Base-by-base conservation (phyloP, 1,139 yeast species). In the Yamadazyma oceani region DNA sequence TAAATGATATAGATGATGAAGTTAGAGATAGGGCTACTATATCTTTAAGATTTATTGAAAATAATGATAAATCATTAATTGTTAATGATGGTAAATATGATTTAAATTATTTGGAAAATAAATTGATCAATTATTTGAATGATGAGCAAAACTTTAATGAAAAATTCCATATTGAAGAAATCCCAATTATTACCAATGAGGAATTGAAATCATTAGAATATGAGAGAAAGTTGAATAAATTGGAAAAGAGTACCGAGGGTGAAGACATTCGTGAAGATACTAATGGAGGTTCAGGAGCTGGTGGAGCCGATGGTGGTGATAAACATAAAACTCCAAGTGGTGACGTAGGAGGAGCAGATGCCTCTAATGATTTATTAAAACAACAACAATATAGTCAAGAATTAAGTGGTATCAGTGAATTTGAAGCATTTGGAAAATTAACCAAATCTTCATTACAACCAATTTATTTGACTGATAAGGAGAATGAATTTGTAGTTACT, bases 11-110 rank as follows among this genome's bases (percentile, higher is more conserved):
- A 33, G 96, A 92, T 58, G 98, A 92, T 62, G 99, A 92, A 65
- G 98, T 94, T 27, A 87, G 99, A 69, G 99, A 92, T 60, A 82
- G 99, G 58, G 97, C 98, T 7, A 88, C 96, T 2, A 72, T 92
- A 48, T 82, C 95, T 3, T 71, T 90, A 56, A 76, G 79, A 48
- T 78, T 90, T 46, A 76, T 88, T 42, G 73, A 70, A 29, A 61
- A 68, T 40, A 66, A 73, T 28, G 66, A 72, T 36, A 76, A 75
- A 38, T 64, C 72, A 31, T 78, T 84, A 48, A 73, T 88, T 48
- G 78, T 83, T 41, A 85, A 90, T 35, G 77, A 79, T 39, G 72
- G 81, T 40, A 78, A 76, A 46, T 89, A 80, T 60, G 89, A 90
- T 48, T 72, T 92, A 52, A 75, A 82, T 7, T 75, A 81, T 27